Conservation (phyloP, 2,329 filamentous ascomycete genomes). For the Calonectria fujianensis region DNA sequence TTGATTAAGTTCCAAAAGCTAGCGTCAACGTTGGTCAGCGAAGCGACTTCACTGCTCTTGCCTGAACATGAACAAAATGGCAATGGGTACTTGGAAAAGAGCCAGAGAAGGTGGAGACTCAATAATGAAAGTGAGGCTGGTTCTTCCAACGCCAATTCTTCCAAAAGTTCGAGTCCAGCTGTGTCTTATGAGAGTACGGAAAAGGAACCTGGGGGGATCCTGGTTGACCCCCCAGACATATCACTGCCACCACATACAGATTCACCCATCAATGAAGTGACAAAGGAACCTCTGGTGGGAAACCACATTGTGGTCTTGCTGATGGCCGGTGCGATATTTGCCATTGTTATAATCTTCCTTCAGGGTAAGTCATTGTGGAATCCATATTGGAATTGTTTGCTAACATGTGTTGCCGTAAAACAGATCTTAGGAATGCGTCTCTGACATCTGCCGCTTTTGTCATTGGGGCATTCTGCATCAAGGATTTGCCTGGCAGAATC, state of each 20-base stretch:
- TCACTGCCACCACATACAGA: background rate
- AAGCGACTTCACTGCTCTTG: background rate
- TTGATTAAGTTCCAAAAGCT: background rate
- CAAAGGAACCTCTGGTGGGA: no score
- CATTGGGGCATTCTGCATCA: background rate
- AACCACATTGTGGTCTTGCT: background rate
- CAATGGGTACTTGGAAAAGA: slow-evolving; percentile 14
- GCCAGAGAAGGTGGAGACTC: background rate
- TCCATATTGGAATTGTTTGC: background rate
- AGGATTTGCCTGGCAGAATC: background rate
- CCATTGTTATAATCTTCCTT: slow-evolving; percentile 1
- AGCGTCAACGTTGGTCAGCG: background rate
- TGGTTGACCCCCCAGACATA: background rate
- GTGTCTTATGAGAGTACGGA: background rate
- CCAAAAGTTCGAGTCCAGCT: no score
- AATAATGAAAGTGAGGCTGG: background rate
- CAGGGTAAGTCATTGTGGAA: background rate
- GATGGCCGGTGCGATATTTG: slow-evolving; percentile 2
- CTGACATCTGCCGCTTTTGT: background rate
- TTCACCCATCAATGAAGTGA: background rate
- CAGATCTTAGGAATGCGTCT: background rate
- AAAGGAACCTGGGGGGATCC: background rate
- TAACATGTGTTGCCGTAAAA: background rate
- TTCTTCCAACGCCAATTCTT: background rate
- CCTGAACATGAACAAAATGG: background rate